Percentiles rank a stretch among this genome's conserved stretches.
Conservation (phyloP, 352 stramenopile species). For the Albugo candida region DNA sequence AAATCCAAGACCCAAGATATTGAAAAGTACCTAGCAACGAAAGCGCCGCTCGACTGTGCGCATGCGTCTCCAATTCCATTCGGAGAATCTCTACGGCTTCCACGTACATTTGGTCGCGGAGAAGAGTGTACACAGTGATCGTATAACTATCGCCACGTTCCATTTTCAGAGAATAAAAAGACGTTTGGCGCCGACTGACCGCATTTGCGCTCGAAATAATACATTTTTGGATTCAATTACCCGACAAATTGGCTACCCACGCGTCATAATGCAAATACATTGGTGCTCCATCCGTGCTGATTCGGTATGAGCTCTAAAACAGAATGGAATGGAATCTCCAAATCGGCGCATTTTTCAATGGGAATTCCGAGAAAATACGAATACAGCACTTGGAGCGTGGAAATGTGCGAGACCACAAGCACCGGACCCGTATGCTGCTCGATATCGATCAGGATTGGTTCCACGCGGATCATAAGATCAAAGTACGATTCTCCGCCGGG, state of each 20-base stretch:
- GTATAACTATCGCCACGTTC: conserved; percentile 66
- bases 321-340: conserved; percentile 75
- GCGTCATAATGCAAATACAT: conserved; percentile 21
- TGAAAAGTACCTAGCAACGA: conserved; percentile 67
- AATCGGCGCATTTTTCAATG: conserved; percentile 48
- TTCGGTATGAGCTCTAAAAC: conserved; percentile 64
- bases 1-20: background rate
- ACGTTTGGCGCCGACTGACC: no score
- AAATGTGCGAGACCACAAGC: conserved; percentile 72
- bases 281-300: conserved; percentile 65
- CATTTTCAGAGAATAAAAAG: no score
- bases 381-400: conserved; percentile 72
- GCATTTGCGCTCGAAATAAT: no score
- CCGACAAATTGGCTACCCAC: no score
- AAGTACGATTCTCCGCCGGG: conserved; percentile 85
- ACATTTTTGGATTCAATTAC: no score
- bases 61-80: conserved; percentile 86
- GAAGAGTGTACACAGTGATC: conserved; percentile 86
- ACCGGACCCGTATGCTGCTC: conserved; percentile 74
- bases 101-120: conserved; percentile 86
- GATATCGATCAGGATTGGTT: conserved; percentile 86
- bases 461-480: conserved; percentile 84
- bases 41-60: conserved; percentile 79
- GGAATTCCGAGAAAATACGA: conserved; percentile 70
- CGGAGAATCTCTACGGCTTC: conserved; percentile 85